Base-by-base conservation (phyloP, 768 basidiomycete genomes). In the Russula griseocarnosa region DNA sequence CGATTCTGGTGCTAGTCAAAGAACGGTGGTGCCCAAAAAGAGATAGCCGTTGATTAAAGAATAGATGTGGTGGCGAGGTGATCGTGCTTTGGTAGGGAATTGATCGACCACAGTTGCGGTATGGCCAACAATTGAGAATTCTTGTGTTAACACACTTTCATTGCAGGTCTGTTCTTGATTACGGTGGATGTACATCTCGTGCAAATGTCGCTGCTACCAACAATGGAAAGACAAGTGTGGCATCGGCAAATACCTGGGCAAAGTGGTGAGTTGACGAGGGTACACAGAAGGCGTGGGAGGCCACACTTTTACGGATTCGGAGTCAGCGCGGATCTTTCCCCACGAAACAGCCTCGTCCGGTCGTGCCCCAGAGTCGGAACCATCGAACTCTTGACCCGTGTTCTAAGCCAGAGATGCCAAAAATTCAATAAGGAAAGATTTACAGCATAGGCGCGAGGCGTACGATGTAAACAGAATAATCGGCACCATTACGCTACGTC, bases 301-400 rank as follows among this genome's bases (percentile, higher is more conserved):
- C 32, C 58, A 20, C 67, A 90, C 93, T 81, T 96, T 93, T 7
- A 94, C 86, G 9, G 90, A 80, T 73, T 92, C 87, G 5, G 92
- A 81, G 10, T 86, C 87, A 14, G 89, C 87, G 40, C 93, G 84
- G 66, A 98, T 98, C 79, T 99, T 99, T 1, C 97, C 97, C 97
- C 97, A 99, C 3, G 92, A 94, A 28, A 99, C 86, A 1, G 97
- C 97, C 76, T 99, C 97, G 70, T 99, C 97, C 10, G 97, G 97
- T 63, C 92, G 81, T 36, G 97, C 95, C 20, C 96, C 96, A 6
- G 95, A 95, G 74, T 98, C 96, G 9, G 94, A 98, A 2, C 97
- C 97, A 73, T 99, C 97, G 69, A 97, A 99, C 78, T 99, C 97
- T 78, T 99, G 94, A 0, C 96, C 97, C 2, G 97, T 99, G 71